phyloP scores from a whole-genome alignment of 148 eudicot genomes.

The Dysphania ambrosioides region DNA sequence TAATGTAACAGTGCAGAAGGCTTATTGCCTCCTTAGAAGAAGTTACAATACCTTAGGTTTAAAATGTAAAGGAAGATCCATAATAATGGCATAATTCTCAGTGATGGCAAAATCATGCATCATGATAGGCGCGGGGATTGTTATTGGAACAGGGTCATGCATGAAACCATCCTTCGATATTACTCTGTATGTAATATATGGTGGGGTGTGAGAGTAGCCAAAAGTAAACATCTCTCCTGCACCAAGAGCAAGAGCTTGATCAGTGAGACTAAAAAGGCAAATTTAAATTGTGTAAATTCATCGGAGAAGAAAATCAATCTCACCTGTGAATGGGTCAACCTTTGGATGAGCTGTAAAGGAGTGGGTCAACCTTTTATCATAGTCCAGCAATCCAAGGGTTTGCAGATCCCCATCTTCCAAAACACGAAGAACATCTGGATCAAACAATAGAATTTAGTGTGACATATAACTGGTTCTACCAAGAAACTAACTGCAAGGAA shows the following conservation, averaged over 20 bases:
- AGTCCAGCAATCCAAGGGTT: slow-evolving; percentile 91
- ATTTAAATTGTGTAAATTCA: background rate
- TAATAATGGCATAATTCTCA: slow-evolving; percentile 83
- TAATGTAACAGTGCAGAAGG: background rate
- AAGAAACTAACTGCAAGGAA: background rate
- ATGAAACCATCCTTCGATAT: slow-evolving; percentile 84
- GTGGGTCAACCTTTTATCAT: slow-evolving; percentile 89
- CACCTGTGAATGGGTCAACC: slow-evolving; percentile 92
- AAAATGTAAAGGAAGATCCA: slow-evolving; percentile 93
- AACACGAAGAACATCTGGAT: slow-evolving; percentile 72
- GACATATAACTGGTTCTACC: background rate
- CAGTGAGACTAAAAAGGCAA: background rate
- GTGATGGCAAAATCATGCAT: slow-evolving; percentile 99
- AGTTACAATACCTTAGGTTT: slow-evolving; percentile 63
- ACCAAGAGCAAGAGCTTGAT: slow-evolving; percentile 19
- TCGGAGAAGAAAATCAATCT: slow-evolving; percentile 1
- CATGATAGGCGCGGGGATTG: slow-evolving; percentile 74
- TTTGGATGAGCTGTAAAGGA: slow-evolving; percentile 96
- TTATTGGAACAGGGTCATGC: slow-evolving; percentile 97
- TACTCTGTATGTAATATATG: slow-evolving; percentile 85
- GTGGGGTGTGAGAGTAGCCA: slow-evolving; percentile 75
- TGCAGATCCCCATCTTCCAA: slow-evolving; percentile 98
- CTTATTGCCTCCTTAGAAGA: background rate
- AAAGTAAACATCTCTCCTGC: slow-evolving; percentile 98
- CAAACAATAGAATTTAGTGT: slow-evolving; percentile 8